Evolutionary conservation across 169 alveolate genomes (phyloP).

Genomic region (Plasmodium vivax): DNA sequence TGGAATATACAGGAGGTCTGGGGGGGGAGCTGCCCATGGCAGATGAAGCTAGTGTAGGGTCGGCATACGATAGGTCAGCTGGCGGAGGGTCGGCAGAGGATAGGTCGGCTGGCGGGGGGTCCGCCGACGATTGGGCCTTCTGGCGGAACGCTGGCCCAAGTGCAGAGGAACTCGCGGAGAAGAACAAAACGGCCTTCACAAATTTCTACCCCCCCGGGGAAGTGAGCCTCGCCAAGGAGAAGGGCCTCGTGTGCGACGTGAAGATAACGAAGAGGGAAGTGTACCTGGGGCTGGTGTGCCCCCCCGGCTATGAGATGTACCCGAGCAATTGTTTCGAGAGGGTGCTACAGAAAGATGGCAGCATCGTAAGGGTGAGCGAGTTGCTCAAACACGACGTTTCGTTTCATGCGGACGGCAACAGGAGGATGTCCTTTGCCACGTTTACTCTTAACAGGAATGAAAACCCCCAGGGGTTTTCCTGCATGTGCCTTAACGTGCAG

Average conservation of each 20-base stretch:
- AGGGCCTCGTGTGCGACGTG: not conserved
- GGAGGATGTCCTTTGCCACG: slow-evolving; percentile 23
- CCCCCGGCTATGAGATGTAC: slow-evolving; percentile 28
- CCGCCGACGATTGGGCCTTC: not conserved
- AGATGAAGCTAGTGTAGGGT: not conserved
- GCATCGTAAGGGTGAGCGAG: not conserved
- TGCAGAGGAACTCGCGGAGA: not conserved
- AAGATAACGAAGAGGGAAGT: slow-evolving; percentile 2
- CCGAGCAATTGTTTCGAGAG: slow-evolving; percentile 34
- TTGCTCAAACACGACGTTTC: slow-evolving; percentile 5
- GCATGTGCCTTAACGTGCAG: slow-evolving; percentile 5
- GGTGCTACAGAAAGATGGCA: not conserved
- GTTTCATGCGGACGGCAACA: slow-evolving; percentile 10
- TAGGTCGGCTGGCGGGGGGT: too few species aligned
- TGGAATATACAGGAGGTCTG: not conserved
- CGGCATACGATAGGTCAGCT: too few species aligned
- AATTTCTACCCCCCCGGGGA: not conserved
- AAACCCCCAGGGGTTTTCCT: slow-evolving; percentile 13
- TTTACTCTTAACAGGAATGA: slow-evolving; percentile 27
- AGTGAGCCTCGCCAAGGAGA: not conserved
- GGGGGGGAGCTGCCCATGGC: not conserved
- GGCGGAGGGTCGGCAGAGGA: too few species aligned
- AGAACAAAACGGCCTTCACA: not conserved
- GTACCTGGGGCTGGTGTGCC: slow-evolving; percentile 34
- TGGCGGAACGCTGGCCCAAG: not conserved